Evolutionary conservation across 2,329 filamentous ascomycete genomes (phyloP), one percentile per base, ranked within the genome.

Genomic region (Furcasterigmium sp.): DNA sequence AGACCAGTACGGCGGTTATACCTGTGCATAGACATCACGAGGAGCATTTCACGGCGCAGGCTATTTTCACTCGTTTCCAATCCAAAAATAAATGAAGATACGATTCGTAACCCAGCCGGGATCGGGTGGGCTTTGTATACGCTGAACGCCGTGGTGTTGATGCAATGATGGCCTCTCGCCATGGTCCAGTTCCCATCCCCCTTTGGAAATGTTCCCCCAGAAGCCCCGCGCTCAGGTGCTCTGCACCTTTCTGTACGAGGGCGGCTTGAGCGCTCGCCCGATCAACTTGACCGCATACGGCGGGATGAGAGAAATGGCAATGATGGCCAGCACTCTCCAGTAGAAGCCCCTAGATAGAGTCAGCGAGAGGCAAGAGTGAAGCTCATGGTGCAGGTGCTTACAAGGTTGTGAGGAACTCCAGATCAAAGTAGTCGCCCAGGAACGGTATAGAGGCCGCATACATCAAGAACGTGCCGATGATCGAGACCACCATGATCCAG

Each of bases 191-290:
- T n/a, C n/a, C n/a, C n/a, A n/a, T n/a, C n/a, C n/a, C n/a, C n/a
- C n/a, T n/a, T n/a, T n/a, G n/a, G n/a, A n/a, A n/a, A n/a, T n/a
- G n/a, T n/a, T 2, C 8, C 17, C 25, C 25, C 20, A 3, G 10
- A 29, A 14, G 2, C 20, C 11, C 25, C 13, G 14, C 14, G 13
- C 36, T 20, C 65, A 85, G 47, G 82, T 78, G 36, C 76, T 84
- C 65, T 85, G 84, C 38, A 98, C 91, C 71, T 98, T 98, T 57
- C 93, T 78, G 69, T 96, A 97, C 58, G 87, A 95, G 17, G 91
- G 91, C 49, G 93, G 93, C 67, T 86, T 91, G 73, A 95, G 84
- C 47, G 82, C 89, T 58, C 89, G 76, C 56, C 86, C 76, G 51
- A 96, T 85, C 47, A 94, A 64, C 70, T 97, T 97, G 17, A 79